phyloP scores from a whole-genome alignment of 192 early-diverging fungal species.

The Coemansia sp. region DNA sequence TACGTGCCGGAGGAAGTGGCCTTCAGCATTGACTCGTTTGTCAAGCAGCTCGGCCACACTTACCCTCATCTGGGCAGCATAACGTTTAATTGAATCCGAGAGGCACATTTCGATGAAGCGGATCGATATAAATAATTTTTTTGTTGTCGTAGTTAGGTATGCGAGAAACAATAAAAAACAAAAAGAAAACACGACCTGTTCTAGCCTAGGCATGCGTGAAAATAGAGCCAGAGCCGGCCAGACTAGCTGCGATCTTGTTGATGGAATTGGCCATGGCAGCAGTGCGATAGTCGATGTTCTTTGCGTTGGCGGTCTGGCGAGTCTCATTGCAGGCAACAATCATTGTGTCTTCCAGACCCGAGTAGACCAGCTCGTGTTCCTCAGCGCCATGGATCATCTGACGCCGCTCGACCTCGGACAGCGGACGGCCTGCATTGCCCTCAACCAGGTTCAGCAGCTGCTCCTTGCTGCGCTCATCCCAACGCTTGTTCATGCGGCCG shows the following conservation, averaged over 20 bases:
- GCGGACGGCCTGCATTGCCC: conserved; percentile 70
- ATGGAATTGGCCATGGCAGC: conserved; percentile 80
- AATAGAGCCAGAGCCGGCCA: conserved; percentile 75
- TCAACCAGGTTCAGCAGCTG: conserved; percentile 74
- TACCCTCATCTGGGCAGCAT: not conserved
- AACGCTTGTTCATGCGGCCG: conserved; percentile 82
- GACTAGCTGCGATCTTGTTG: conserved; percentile 77
- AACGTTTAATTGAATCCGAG: not conserved
- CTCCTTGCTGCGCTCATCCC: conserved; percentile 76
- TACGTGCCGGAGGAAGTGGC: not conserved
- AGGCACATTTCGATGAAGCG: no score
- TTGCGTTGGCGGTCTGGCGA: conserved; percentile 63
- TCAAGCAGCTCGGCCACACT: not conserved
- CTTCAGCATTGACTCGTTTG: not conserved
- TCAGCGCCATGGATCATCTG: conserved; percentile 80
- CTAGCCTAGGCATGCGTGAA: conserved; percentile 57
- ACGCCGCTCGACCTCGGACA: conserved; percentile 73
- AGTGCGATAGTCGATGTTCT: conserved; percentile 74
- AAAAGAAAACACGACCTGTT: not conserved
- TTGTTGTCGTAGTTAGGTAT: not conserved
- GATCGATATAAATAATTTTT: not conserved
- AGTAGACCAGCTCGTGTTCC: conserved; percentile 83
- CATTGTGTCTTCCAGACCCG: conserved; percentile 87
- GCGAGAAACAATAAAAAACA: not conserved
- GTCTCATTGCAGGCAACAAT: conserved; percentile 77